These are phyloP conservation scores for Eutrema salsugineum DNA, from an alignment of 441 rosid genomes.

Conservation along the genomic window DNA sequence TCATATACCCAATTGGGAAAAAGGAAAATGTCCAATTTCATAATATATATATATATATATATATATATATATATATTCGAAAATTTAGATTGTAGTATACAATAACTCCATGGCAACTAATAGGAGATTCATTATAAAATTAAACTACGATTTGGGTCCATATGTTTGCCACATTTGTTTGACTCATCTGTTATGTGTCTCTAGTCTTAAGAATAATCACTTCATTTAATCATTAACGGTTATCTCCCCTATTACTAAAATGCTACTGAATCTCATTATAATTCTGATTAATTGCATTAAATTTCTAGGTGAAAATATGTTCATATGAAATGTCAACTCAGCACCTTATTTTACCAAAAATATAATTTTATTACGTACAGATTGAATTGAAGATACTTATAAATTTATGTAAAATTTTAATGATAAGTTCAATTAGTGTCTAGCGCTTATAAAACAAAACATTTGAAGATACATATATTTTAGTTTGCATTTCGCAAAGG, in stretches of 20 bases:
- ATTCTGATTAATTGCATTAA: background rate
- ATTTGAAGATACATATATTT: background rate
- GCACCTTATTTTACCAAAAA: constrained; percentile 5
- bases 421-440: background rate
- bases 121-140: constrained; percentile 11
- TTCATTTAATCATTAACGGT: constrained; percentile 18
- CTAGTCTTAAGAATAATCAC: constrained; percentile 24
- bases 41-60: constrained; percentile 10
- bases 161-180: constrained; percentile 47
- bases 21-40: constrained; percentile 29
- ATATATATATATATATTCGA: constrained; percentile 9
- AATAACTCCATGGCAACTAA: constrained; percentile 12
- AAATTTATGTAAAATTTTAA: background rate
- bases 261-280: constrained; percentile 5
- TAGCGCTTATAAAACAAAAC: background rate
- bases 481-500: background rate
- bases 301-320: constrained; percentile 5
- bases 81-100: constrained; percentile 10
- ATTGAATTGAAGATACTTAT: background rate
- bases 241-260: constrained; percentile 10
- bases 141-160: constrained; percentile 36
- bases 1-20: constrained; percentile 66
- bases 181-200: constrained; percentile 20
- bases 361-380: background rate
- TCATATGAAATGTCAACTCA: constrained; percentile 18